Conservation (phyloP, 441 rosid genomes). For the Bocquillonia castaneifolia region DNA sequence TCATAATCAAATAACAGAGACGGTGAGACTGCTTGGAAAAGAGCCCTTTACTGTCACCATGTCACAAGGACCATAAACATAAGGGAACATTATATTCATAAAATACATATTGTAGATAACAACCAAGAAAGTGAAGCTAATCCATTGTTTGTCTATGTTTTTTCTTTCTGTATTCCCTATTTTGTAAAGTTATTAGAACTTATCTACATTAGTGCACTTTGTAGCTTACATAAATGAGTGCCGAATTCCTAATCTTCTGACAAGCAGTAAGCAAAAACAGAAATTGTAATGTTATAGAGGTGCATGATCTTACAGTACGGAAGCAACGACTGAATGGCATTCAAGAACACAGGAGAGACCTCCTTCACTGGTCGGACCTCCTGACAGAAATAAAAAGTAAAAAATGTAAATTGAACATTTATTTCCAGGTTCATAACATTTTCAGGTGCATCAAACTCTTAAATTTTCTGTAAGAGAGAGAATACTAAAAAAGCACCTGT, state of each 20-base stretch:
- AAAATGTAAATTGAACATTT: background rate
- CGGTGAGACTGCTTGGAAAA: background rate
- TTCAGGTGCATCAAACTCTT: slow-evolving; percentile 17
- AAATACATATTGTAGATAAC: background rate
- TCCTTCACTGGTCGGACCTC: slow-evolving; percentile 88
- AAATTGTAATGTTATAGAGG: background rate
- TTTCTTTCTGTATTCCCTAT: background rate
- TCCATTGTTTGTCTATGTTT: background rate
- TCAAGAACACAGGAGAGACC: slow-evolving; percentile 76
- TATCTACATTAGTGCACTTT: background rate
- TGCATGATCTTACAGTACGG: slow-evolving; percentile 70
- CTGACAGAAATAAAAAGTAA: slow-evolving; percentile 35
- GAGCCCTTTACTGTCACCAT: background rate
- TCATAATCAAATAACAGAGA: background rate
- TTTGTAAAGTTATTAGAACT: background rate
- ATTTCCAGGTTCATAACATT: slow-evolving; percentile 1
- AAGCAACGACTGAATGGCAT: slow-evolving; percentile 74
- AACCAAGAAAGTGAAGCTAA: background rate
- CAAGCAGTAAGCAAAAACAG: background rate
- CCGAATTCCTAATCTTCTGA: background rate
- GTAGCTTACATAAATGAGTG: background rate
- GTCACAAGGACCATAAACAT: background rate
- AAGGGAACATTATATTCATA: background rate
- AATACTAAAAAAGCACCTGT: slow-evolving; percentile 47
- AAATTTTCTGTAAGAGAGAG: slow-evolving; percentile 7